Evolutionary conservation across 768 basidiomycete species (phyloP).

Genomic region (Russula sp.): DNA sequence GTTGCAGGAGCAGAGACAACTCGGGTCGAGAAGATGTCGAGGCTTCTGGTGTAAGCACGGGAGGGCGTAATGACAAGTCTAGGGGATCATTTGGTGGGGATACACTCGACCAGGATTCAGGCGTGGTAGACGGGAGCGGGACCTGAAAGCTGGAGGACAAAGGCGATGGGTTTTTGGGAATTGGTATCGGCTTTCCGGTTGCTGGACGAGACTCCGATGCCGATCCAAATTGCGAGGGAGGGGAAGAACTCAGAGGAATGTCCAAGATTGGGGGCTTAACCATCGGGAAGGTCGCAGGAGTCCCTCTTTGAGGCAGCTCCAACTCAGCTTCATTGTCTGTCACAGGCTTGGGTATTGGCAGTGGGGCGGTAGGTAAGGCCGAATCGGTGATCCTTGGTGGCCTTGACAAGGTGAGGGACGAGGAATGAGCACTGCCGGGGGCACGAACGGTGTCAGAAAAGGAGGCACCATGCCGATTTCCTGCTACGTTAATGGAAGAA

Average conservation of each 20-base stretch:
- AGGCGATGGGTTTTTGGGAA: neutral
- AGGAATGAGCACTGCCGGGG: neutral
- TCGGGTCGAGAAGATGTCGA: neutral
- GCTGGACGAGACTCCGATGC: neutral
- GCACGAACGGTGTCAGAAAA: neutral
- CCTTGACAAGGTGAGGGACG: neutral
- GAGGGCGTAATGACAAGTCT: neutral
- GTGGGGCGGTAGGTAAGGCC: neutral
- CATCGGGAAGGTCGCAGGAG: neutral
- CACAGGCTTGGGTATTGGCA: neutral
- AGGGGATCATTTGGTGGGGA: neutral
- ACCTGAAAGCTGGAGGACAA: neutral
- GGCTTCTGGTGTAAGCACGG: neutral
- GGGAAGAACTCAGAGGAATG: constrained; percentile 16
- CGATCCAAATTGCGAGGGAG: neutral
- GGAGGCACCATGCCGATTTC: neutral
- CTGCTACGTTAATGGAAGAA: neutral
- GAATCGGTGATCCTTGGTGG: neutral
- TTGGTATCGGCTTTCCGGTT: constrained; percentile 3
- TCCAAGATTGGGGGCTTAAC: neutral
- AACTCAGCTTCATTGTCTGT: neutral
- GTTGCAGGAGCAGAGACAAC: constrained; percentile 4
- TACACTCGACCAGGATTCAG: neutral
- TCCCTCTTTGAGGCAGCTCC: neutral
- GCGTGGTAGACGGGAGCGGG: neutral